phyloP scores from a whole-genome alignment of 257 asterid species.

The Solanum habrochaites region DNA sequence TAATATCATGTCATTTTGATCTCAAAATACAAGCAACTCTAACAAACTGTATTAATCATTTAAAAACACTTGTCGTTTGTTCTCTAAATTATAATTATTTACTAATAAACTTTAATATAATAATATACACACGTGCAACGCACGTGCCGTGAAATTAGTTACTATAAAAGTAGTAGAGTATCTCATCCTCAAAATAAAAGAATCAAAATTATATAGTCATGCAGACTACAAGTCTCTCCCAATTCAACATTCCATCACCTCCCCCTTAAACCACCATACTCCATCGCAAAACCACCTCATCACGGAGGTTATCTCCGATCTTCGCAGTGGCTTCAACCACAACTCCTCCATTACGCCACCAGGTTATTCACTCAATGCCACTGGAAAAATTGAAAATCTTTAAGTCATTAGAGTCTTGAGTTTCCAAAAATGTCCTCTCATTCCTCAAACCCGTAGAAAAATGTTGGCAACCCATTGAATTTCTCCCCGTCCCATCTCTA shows the following conservation, averaged over 20 bases:
- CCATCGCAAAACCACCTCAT: not conserved
- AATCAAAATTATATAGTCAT: not conserved
- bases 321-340: not conserved
- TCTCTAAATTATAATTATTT: no score
- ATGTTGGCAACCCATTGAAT: slow-evolving; percentile 28
- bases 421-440: slow-evolving; percentile 2
- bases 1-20: no score
- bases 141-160: not conserved
- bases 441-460: slow-evolving; percentile 20
- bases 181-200: no score
- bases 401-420: slow-evolving; percentile 32
- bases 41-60: no score
- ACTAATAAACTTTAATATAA: no score
- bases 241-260: not conserved
- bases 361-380: slow-evolving; percentile 13
- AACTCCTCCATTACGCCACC: not conserved
- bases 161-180: not conserved
- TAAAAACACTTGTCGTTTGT: no score
- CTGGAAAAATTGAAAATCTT: slow-evolving; percentile 12
- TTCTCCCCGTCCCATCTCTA: slow-evolving; percentile 20
- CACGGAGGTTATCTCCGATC: not conserved
- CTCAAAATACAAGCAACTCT: no score
- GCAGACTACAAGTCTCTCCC: not conserved
- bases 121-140: no score
- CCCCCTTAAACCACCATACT: not conserved